Evolutionary conservation across 2,329 filamentous ascomycete species (phyloP), one percentile per base, ranked within the genome.

Genomic region (Pyrenochaeta sp.): DNA sequence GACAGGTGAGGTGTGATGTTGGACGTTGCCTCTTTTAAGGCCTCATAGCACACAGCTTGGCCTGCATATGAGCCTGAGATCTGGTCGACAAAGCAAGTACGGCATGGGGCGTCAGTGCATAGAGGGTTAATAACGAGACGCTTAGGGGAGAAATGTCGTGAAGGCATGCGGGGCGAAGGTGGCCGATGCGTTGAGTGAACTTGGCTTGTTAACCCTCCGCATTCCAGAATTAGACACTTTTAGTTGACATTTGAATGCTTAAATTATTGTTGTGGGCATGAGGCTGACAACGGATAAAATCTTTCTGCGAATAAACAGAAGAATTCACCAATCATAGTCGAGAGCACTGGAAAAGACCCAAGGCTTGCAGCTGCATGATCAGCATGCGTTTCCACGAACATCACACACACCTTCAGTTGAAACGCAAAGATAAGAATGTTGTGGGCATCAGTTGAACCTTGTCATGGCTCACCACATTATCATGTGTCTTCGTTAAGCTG

Each of bases 401-500:
- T 32, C 12, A 17, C n/a, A 12, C 31, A 27, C 23, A 27, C 4
- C 23, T 27, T 9, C 23, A 27, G 4, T 27, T 9, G 23, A 9
- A 9, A 27, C 9, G 23, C 9, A 5, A n/a, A 27, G 23, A 27
- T 9, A 27, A 37, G 3, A 2, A 5, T 39, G 7, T 23, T 6
- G 9, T 20, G 11, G 4, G 36, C 36, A 12, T 9, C 11, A 14
- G 10, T 39, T 11, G 3, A 39, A 21, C 32, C 4, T 36, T 35
- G 12, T 33, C 31, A 40, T 46, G 20, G 36, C 18, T 23, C 21
- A 4, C 21, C 18, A 23, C 36, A 21, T 39, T 18, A 39, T 39
- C 60, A 56, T 56, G n/a, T 43, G 35, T 54, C 41, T 37, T 64
- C 61, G 53, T 62, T 56, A 60, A 40, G 57, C 56, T 59, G 60